A percentile compares a stretch with the other conserved stretches of the same genome.
phyloP scores from a whole-genome alignment of 2,329 filamentous ascomycete genomes.

The Xylariaceae sp. region DNA sequence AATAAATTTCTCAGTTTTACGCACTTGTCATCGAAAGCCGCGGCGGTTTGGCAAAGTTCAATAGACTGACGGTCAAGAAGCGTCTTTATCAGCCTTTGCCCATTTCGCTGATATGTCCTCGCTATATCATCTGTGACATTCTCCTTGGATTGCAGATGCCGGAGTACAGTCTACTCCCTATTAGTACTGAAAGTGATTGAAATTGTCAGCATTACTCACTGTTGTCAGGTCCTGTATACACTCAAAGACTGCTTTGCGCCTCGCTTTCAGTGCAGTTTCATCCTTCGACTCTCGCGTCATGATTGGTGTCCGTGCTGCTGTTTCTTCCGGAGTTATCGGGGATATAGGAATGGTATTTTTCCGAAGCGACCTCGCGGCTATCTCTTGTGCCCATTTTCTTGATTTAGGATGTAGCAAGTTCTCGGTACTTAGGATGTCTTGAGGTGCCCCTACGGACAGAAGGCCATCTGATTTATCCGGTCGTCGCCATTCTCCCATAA shows the following conservation, averaged over 20 bases:
- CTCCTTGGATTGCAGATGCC: conserved; percentile 12
- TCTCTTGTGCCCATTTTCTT: conserved; percentile 5
- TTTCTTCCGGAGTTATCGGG: neutral
- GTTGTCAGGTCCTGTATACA: conserved; percentile 9
- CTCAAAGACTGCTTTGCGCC: conserved; percentile 5
- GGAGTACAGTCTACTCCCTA: conserved; percentile 6
- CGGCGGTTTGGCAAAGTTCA: conserved; percentile 7
- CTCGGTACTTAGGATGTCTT: neutral
- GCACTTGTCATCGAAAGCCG: conserved; percentile 10
- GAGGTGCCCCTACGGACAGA: neutral
- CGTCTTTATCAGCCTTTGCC: neutral
- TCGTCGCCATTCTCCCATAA: neutral
- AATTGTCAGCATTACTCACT: conserved; percentile 2
- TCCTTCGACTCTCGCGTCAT: conserved; percentile 4
- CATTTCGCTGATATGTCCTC: conserved; percentile 10
- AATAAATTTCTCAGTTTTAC: conserved; percentile 5
- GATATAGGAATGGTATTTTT: neutral
- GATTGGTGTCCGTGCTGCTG: neutral
- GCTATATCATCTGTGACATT: conserved; percentile 5
- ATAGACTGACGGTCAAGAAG: conserved; percentile 12
- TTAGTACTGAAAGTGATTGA: neutral
- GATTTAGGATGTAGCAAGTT: conserved; percentile 10
- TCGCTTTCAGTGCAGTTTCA: conserved; percentile 2
- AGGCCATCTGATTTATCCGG: neutral
- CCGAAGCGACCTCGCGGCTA: conserved; percentile 8